A percentile compares a stretch with the other conserved stretches of the same genome.
Conservation (phyloP, 1,284 basidiomycete species). For the Apiotrichum montevideense region DNA sequence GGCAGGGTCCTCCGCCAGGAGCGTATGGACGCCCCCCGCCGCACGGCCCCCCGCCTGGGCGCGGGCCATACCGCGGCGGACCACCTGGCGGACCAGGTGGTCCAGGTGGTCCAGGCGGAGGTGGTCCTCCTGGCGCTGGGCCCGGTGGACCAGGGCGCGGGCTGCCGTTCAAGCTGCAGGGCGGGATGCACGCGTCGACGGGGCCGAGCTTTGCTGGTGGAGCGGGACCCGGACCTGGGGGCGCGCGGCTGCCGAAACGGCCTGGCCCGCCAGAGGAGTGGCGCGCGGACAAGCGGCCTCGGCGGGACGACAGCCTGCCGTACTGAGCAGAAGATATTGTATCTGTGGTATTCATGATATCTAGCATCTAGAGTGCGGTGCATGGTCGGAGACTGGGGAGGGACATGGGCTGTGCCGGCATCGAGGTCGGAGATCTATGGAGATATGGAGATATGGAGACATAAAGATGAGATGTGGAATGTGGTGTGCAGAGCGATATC, state of each 20-base stretch:
- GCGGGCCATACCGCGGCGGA: not conserved
- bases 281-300: conserved; percentile 8
- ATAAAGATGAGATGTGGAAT: too few species aligned
- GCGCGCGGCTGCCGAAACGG: not conserved
- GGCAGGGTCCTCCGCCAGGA: not conserved
- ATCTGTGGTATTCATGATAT: too few species aligned
- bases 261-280: conserved; percentile 2
- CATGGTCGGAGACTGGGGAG: too few species aligned
- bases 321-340: not conserved
- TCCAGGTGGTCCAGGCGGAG: not conserved
- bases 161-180: conserved; percentile 11
- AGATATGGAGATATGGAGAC: too few species aligned
- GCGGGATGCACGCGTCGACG: not conserved
- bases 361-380: too few species aligned
- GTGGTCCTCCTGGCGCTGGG: not conserved
- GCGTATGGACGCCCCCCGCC: not conserved
- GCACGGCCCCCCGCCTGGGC: not conserved
- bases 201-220: conserved; percentile 7
- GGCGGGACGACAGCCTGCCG: conserved; percentile 4
- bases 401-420: too few species aligned
- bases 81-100: conserved; percentile 2
- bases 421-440: too few species aligned
- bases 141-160: not conserved
- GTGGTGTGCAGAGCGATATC: too few species aligned
- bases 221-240: not conserved